These are phyloP conservation scores for Pyrenophora seminiperda DNA, from an alignment of 2,329 filamentous ascomycete genomes.

Conservation along the genomic window DNA sequence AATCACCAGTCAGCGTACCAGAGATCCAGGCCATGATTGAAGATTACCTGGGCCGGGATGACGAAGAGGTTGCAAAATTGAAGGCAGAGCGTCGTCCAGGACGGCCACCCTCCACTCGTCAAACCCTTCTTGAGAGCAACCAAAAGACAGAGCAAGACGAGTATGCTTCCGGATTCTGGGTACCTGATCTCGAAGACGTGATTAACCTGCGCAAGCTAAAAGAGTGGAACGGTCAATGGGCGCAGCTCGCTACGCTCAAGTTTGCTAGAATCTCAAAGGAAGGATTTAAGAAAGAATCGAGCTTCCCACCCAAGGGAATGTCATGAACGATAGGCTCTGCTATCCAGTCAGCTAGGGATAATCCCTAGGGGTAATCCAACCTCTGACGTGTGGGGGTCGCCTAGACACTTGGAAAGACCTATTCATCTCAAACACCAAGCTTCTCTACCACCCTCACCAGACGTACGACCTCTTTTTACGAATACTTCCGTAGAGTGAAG, in stretches of 20 bases:
- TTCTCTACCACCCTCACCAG: too few species aligned
- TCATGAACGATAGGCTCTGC: constrained; percentile 31
- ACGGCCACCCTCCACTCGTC: constrained; percentile 74
- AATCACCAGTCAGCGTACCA: constrained; percentile 53
- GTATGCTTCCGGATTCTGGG: constrained; percentile 81
- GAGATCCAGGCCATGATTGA: constrained; percentile 60
- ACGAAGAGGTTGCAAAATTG: constrained; percentile 69
- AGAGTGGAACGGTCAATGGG: constrained; percentile 84
- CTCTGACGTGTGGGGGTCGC: too few species aligned
- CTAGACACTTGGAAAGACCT: too few species aligned
- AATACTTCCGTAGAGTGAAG: too few species aligned
- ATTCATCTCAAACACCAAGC: too few species aligned
- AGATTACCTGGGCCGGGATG: constrained; percentile 63
- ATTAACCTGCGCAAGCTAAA: constrained; percentile 69
- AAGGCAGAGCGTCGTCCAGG: constrained; percentile 77
- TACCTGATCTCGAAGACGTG: constrained; percentile 75
- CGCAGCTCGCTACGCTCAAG: constrained; percentile 73
- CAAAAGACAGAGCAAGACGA: constrained; percentile 76
- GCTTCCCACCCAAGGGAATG: constrained; percentile 70
- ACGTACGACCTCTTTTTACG: too few species aligned
- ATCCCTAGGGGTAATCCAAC: background rate
- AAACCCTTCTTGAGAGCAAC: constrained; percentile 76
- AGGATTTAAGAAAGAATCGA: constrained; percentile 69
- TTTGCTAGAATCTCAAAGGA: constrained; percentile 75
- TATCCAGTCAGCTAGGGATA: background rate